A percentile compares a stretch with the other conserved stretches of the same genome.
Evolutionary conservation across 2,329 filamentous ascomycete genomes (phyloP).

Genomic region (Fusarium compactum): DNA sequence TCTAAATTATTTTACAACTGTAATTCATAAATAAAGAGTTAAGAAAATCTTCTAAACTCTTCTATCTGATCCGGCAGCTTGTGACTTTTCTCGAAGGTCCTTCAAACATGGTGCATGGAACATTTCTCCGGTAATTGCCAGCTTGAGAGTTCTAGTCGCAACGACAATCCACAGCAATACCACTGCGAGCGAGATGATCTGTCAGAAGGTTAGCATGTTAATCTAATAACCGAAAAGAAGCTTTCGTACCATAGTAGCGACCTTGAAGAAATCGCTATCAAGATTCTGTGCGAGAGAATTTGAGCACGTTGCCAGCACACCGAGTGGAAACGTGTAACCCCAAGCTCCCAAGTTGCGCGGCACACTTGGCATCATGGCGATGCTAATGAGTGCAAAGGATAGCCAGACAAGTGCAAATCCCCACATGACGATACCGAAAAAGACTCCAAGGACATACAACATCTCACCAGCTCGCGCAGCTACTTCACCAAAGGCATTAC

Average conservation of each 20-base stretch:
- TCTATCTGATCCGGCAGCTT: constrained; percentile 44
- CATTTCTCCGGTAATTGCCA: constrained; percentile 57
- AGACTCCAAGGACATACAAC: constrained; percentile 69
- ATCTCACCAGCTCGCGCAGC: constrained; percentile 55
- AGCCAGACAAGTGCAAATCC: constrained; percentile 60
- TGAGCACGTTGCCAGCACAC: constrained; percentile 59
- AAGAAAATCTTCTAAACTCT: constrained; percentile 39
- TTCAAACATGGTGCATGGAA: constrained; percentile 60
- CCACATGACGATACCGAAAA: constrained; percentile 59
- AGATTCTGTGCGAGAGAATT: constrained; percentile 56
- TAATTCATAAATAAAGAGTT: background rate
- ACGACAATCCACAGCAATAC: constrained; percentile 59
- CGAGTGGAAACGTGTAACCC: constrained; percentile 62
- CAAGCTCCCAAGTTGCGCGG: constrained; percentile 62
- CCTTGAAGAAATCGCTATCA: constrained; percentile 58
- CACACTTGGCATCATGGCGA: constrained; percentile 52
- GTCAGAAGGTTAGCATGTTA: constrained; percentile 16
- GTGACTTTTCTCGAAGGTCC: constrained; percentile 52
- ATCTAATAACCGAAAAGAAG: rapidly evolving
- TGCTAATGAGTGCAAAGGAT: constrained; percentile 57
- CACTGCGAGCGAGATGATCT: constrained; percentile 58
- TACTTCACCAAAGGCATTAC: constrained; percentile 60
- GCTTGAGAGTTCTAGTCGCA: constrained; percentile 53
- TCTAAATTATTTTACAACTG: background rate
- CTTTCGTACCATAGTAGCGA: constrained; percentile 52